Percentiles rank a stretch among this genome's conserved stretches.
Evolutionary conservation across 805 yeast species (phyloP).

Genomic region (Cyberlindnera americana): DNA sequence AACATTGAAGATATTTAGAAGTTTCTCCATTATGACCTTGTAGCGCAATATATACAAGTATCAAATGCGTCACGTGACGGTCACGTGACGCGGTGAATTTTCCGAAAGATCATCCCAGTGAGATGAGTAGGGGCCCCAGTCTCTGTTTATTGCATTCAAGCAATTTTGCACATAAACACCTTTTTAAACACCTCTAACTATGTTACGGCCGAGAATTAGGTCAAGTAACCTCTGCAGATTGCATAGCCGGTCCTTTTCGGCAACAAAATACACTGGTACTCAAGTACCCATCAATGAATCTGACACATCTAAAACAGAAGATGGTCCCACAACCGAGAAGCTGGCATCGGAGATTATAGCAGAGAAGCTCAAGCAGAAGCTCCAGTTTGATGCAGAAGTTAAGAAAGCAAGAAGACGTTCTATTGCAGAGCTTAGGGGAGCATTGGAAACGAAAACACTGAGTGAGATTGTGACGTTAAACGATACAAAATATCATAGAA

Average conservation of each 20-base stretch:
- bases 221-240: no score
- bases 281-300: not conserved
- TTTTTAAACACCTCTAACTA: no score
- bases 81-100: not conserved
- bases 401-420: conserved; percentile 13
- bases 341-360: not conserved
- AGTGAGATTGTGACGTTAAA: conserved; percentile 9
- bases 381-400: conserved; percentile 1
- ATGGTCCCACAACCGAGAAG: not conserved
- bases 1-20: no score
- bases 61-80: not conserved
- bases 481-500: conserved; percentile 2
- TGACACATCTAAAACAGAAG: not conserved
- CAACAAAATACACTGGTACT: no score
- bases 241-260: no score
- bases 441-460: conserved; percentile 7
- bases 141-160: no score
- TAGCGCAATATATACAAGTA: no score
- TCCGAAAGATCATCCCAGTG: no score
- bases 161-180: no score
- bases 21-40: no score
- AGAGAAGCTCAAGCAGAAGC: not conserved
- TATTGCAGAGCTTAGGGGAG: conserved; percentile 19
- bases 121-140: no score
- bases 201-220: no score